Evolutionary conservation across 2,329 filamentous ascomycete genomes (phyloP), one percentile per base, ranked within the genome.

Genomic region (Hypoxylon sp.): DNA sequence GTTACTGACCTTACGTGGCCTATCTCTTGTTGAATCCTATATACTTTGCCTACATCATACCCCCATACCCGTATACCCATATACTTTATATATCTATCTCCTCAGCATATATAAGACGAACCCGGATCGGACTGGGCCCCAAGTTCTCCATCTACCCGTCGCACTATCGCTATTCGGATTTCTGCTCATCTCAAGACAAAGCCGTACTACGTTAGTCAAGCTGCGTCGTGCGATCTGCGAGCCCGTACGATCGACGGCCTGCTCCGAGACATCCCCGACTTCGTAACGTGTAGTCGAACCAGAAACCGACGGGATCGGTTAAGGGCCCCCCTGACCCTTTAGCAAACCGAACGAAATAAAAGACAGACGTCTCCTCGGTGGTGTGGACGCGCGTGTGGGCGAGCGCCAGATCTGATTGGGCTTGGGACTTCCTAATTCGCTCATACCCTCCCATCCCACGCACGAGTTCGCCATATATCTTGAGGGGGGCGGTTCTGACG

Each of bases 351-450:
- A 38, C 31, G 48, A 43, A 20, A 4, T 9, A 46, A 54, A 47
- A n/a, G n/a, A n/a, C n/a, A n/a, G n/a, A n/a, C n/a, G n/a, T 38
- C 48, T 45, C 48, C 48, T 38, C 46, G 31, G 40, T 50, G 48
- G 53, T 48, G 54, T 60, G 50, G 49, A 48, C 33, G 54, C 29
- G 40, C 31, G 23, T 43, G 50, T 53, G 57, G 58, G 43, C 38
- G 50, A 56, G 55, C 58, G 41, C 48, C 53, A 58, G 20, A 54
- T 58, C 61, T 56, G 58, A 64, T 64, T 62, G 61, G 58, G 58
- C 61, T 59, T 62, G 58, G 52, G 58, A 58, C 55, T 64, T 64
- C 61, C 61, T 62, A 64, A 63, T 64, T 64, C 55, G 58, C 58
- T 62, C 61, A 64, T 58, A 57, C 55, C 51, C 55, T 35, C 20